phyloP scores from a whole-genome alignment of 345 rosid species.

The Citrus reticulata region DNA sequence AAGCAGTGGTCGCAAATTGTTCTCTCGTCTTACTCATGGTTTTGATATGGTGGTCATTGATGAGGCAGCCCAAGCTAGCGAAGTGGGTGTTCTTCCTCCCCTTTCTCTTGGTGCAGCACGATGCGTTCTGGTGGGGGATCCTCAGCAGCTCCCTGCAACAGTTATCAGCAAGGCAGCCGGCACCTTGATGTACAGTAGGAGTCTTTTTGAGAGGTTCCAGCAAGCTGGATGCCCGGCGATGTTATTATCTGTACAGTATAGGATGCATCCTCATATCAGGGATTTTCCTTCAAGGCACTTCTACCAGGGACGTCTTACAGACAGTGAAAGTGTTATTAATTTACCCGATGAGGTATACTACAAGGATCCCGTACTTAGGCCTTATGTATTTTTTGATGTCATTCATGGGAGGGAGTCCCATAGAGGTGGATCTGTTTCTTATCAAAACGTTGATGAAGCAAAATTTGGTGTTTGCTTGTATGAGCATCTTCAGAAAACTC shows the following conservation, averaged over 20 bases:
- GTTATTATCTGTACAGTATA: slow-evolving; percentile 91
- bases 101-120: slow-evolving; percentile 95
- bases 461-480: slow-evolving; percentile 85
- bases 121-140: slow-evolving; percentile 99
- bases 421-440: slow-evolving; percentile 94
- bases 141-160: slow-evolving; percentile 99
- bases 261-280: slow-evolving; percentile 98
- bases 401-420: slow-evolving; percentile 97
- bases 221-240: slow-evolving; percentile 96
- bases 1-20: slow-evolving; percentile 96
- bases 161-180: slow-evolving; percentile 99
- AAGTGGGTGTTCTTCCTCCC: slow-evolving; percentile 94
- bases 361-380: slow-evolving; percentile 82
- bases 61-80: slow-evolving; percentile 99
- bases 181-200: slow-evolving; percentile 87
- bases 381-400: slow-evolving; percentile 81
- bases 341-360: slow-evolving; percentile 86
- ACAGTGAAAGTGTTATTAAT: slow-evolving; percentile 76
- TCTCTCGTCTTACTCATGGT: slow-evolving; percentile 97
- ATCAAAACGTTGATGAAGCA: slow-evolving; percentile 92
- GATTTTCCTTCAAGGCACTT: slow-evolving; percentile 96
- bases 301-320: slow-evolving; percentile 95
- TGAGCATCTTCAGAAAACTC: slow-evolving; percentile 80
- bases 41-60: slow-evolving; percentile 99
- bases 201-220: slow-evolving; percentile 98